Evolutionary conservation across 257 asterid species (phyloP), one percentile per base, ranked within the genome.

Genomic region (Paraleonurus japonicus): DNA sequence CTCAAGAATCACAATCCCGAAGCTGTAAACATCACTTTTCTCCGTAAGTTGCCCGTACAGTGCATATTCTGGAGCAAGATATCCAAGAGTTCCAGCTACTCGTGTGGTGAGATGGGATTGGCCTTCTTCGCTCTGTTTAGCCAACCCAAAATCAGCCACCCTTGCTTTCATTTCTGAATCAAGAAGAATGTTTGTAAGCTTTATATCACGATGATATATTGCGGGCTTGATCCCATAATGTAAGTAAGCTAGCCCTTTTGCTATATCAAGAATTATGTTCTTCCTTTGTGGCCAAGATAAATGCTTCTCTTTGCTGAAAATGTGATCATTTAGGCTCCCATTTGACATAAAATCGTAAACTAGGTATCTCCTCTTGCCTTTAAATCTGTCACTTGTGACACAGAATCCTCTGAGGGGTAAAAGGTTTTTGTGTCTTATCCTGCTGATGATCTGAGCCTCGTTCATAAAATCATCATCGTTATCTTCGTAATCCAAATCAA

Each of bases 1-100:
- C 80, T 83, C 90, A 4, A 87, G 87, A 47, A 85, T 78, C 79
- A 87, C 47, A 0, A 85, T 62, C 0, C 90, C 93, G 26, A 81
- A 87, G 51, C 88, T 85, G 58, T 87, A 87, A 8, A 85, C 85
- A 2, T 87, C 92, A 17, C 84, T 83, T 63, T 83, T 87, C 72
- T 85, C 88, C 16, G 92, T 87, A 7, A 87, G 66, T 22, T 87
- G 88, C 1, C 93, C 93, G 2, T 85, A 87, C 0, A 87, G 82
- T 0, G 90, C 90, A 50, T 87, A 87, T 28, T 85, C 90, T 0
- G 90, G 93, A 0, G 90, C 92, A 2, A 87, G 81, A 35, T 87
- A 87, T 16, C 90, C 93, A 12, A 81, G 84, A 0, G 90, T 87
- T 0, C 93, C 93, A 0, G 90, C 93, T n/a, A 87, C 90, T 39